Base-by-base conservation (phyloP, 306 rosid species). In the Ormosia semicastrata region DNA sequence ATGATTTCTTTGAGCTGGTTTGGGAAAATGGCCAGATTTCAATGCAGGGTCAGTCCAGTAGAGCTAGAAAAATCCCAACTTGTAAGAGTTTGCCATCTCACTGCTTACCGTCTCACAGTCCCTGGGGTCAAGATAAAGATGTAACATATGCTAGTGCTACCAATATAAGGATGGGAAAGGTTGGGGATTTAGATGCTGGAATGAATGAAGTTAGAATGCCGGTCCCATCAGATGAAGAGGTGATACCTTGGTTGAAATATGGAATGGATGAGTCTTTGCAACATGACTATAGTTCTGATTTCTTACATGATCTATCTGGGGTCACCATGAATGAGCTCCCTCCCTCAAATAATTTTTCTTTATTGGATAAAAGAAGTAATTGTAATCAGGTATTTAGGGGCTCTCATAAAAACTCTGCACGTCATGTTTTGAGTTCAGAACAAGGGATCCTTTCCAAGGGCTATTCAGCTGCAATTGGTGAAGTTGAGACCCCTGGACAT, bases 21-120 rank as follows among this genome's bases (percentile, higher is more conserved):
- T 94, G 94, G 94, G 90, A 88, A 71, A 90, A 89, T 85, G 97
- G 94, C 15, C 97, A 90, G 79, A 75, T 92, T 87, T 71, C 87
- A 85, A 63, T 83, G 90, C 92, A 86, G 78, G 97, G 90, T 34
- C 98, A 88, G 82, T 84, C 95, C 74, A 86, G 82, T 77, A 89
- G 83, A 84, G 81, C 77, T 52, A 88, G 85, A 86, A 92, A 72
- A 80, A 89, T 17, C 47, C 85, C 92, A 46, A 66, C 78, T 80
- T 75, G 53, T 47, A 83, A 69, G 81, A 79, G 33, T 74, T 85
- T 91, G 32, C 85, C 85, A 46, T 85, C 86, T 71, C 83, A 81
- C 18, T 84, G 84, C 64, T 76, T 82, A 63, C 92, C 90, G 53
- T 88, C 91, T 84, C 86, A 83, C 66, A 80, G 18, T 70, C 75